Base-by-base conservation (phyloP, 345 rosid genomes). In the Boechera retrofracta region DNA sequence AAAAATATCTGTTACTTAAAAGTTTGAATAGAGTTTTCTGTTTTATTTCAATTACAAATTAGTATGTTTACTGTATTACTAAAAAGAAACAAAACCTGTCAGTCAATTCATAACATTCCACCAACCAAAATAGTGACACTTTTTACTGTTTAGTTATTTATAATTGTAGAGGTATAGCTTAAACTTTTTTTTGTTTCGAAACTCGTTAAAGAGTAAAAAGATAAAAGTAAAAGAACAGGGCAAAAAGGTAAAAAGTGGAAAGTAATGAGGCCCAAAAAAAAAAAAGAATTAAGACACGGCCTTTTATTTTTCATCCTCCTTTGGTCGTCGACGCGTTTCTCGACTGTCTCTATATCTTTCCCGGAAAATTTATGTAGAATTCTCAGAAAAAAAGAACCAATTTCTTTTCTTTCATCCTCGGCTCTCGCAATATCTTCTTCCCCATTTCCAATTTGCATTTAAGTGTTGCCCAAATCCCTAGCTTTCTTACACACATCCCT, bases 401-500 rank as follows among this genome's bases (percentile, higher is more conserved):
- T 8, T 28, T 26, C 2, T 18, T 5, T 7, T 6, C 2, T 28
- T n/a, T 15, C 4, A 16, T 29, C 64, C 58, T 76, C 70, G 70
- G 54, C 80, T 76, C 56, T 49, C 64, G 57, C 83, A 79, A 60
- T 64, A 81, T 80, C 86, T 48, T 80, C 87, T 61, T 71, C 78
- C 29, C 45, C 56, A 39, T 21, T 65, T 31, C 49, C 49, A 66
- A 65, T 24, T 47, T 26, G 76, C 71, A 77, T 63, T 77, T 44
- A 77, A 70, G 45, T 70, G 54, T 55, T 18, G 51, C 49, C 64
- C 80, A 69, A 58, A 77, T 77, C 75, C 75, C 80, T 77, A 77
- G 59, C 76, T 77, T 77, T 32, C 76, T 63, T 70, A 77, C 76
- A 77, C 76, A 77, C 66, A 77, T 77, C 80, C 76, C 76, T 77